phyloP scores from a whole-genome alignment of 306 rosid species.

The Dalbergia oliveri region DNA sequence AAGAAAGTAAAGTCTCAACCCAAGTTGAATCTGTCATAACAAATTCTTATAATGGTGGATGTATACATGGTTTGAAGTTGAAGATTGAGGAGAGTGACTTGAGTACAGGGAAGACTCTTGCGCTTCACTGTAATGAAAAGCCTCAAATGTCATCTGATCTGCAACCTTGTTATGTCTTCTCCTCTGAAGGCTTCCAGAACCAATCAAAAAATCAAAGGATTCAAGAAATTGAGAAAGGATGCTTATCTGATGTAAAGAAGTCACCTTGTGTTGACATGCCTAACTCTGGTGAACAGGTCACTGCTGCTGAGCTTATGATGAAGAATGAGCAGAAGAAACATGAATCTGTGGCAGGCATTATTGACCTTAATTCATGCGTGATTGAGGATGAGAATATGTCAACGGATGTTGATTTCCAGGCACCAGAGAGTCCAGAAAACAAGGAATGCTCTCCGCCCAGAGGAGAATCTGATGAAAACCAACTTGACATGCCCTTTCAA shows the following conservation, averaged over 20 bases:
- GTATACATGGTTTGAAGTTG: conserved; percentile 37
- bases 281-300: conserved; percentile 37
- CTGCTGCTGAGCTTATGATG: conserved; percentile 42
- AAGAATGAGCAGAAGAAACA: conserved; percentile 48
- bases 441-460: conserved; percentile 75
- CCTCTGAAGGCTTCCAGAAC: conserved; percentile 41
- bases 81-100: conserved; percentile 34
- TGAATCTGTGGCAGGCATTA: conserved; percentile 43
- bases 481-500: conserved; percentile 43
- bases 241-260: conserved; percentile 46
- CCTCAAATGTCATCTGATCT: conserved; percentile 33
- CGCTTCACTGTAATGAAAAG: conserved; percentile 37
- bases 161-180: conserved; percentile 41
- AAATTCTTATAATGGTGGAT: conserved; percentile 27
- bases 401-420: conserved; percentile 61
- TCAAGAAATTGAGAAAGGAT: conserved; percentile 42
- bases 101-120: conserved; percentile 34
- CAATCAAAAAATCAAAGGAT: conserved; percentile 30
- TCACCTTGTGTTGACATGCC: conserved; percentile 35
- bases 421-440: conserved; percentile 77
- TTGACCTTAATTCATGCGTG: conserved; percentile 72
- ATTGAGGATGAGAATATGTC: conserved; percentile 55
- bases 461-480: conserved; percentile 73
- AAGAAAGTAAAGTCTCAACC: conserved; percentile 45
- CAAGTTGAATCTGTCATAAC: conserved; percentile 32